A percentile compares a stretch with the other conserved stretches of the same genome.
Conservation (phyloP, 2,329 filamentous ascomycete genomes). For the Paraphoma sp. region DNA sequence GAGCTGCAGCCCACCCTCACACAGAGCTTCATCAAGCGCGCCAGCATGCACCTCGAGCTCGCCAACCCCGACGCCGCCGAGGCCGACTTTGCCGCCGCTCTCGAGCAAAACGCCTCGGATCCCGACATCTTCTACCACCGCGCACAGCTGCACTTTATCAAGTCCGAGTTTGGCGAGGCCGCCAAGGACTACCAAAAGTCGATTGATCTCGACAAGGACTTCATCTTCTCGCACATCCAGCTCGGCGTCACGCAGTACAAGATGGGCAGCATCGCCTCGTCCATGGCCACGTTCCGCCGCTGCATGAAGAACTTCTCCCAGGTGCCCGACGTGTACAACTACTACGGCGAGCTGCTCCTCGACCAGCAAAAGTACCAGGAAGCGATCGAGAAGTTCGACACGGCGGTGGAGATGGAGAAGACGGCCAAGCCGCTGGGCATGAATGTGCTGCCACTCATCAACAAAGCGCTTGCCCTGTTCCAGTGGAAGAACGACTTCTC, state of each 20-base stretch:
- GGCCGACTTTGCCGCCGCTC: conserved; percentile 84
- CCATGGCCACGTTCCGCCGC: conserved; percentile 96
- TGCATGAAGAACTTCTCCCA: conserved; percentile 99
- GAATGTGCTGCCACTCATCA: conserved; percentile 97
- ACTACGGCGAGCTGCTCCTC: conserved; percentile 95
- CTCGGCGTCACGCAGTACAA: conserved; percentile 99
- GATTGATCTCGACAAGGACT: conserved; percentile 92
- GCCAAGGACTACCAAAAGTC: conserved; percentile 99
- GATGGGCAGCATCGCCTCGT: conserved; percentile 97
- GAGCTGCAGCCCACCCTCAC: conserved; percentile 87
- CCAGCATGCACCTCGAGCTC: conserved; percentile 95
- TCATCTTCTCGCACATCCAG: conserved; percentile 99
- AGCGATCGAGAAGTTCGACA: conserved; percentile 97
- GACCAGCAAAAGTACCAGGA: conserved; percentile 96
- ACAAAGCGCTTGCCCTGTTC: conserved; percentile 96
- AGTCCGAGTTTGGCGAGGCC: conserved; percentile 88
- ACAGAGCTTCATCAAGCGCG: conserved; percentile 98
- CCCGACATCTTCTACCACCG: conserved; percentile 99
- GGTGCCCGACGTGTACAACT: conserved; percentile 98
- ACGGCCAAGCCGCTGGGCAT: conserved; percentile 91
- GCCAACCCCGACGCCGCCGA: conserved; percentile 86
- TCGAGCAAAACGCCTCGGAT: conserved; percentile 83
- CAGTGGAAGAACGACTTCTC: conserved; percentile 98
- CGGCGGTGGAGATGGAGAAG: conserved; percentile 98
- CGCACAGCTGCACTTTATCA: conserved; percentile 97